Percentiles rank a stretch among this genome's conserved stretches.
phyloP scores from a whole-genome alignment of 23 red algal species.

The Gracilaria gracilis region DNA sequence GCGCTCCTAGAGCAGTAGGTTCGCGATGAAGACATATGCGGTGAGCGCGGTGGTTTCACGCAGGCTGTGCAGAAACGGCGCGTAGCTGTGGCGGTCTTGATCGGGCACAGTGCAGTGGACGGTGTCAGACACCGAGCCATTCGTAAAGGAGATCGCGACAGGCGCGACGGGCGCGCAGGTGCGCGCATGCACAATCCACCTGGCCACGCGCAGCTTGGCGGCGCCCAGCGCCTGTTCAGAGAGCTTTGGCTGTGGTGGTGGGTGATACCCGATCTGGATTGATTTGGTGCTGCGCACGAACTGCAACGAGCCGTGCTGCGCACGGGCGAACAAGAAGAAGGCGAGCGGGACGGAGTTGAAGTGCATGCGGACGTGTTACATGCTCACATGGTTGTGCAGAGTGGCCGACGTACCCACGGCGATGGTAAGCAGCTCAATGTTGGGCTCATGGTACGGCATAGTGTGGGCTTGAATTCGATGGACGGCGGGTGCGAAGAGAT shows the following conservation, averaged over 20 bases:
- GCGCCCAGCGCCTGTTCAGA: neutral
- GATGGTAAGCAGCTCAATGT: neutral
- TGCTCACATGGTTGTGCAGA: neutral
- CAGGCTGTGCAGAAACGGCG: constrained; percentile 1
- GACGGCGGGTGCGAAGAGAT: neutral
- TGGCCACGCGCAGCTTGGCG: neutral
- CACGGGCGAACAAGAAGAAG: neutral
- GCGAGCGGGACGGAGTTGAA: constrained; percentile 8
- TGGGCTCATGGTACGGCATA: neutral
- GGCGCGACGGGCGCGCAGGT: neutral
- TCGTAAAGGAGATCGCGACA: neutral
- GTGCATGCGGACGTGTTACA: neutral
- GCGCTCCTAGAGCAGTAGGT: no score
- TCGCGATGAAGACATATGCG: no score
- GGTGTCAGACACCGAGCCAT: constrained; percentile 33
- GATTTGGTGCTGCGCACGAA: neutral
- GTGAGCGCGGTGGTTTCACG: constrained; percentile 32
- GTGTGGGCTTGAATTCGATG: neutral
- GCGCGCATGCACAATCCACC: constrained; percentile 1
- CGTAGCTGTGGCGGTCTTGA: neutral
- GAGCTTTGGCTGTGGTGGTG: neutral
- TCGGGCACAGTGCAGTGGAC: constrained; percentile 15
- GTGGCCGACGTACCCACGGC: neutral
- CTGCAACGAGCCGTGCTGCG: neutral
- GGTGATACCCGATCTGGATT: neutral